Percentiles rank a stretch among this genome's conserved stretches.
phyloP scores from a whole-genome alignment of 73 alveolate species.

The Breviolum minutum region DNA sequence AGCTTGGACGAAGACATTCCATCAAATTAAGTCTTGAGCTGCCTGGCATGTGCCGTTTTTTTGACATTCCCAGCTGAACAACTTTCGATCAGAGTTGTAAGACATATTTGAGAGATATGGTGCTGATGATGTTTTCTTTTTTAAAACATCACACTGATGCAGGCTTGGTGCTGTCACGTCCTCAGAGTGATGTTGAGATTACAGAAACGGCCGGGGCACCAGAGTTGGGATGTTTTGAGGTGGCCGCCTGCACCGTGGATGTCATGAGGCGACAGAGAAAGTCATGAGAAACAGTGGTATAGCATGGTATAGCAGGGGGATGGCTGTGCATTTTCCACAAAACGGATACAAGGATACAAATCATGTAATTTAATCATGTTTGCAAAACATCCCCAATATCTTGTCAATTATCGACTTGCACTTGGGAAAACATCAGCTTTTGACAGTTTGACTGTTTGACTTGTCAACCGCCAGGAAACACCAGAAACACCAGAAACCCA shows the following conservation, averaged over 20 bases:
- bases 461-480: too few species aligned
- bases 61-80: too few species aligned
- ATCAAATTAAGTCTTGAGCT: too few species aligned
- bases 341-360: background rate
- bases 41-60: too few species aligned
- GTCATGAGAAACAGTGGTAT: too few species aligned
- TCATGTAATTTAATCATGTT: too few species aligned
- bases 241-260: constrained; percentile 48
- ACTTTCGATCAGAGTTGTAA: too few species aligned
- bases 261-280: constrained; percentile 1
- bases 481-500: too few species aligned
- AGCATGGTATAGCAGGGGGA: background rate
- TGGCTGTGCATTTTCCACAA: background rate
- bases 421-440: background rate
- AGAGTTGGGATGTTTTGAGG: background rate
- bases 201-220: background rate
- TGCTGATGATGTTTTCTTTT: background rate
- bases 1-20: too few species aligned
- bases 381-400: background rate
- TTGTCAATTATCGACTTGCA: background rate
- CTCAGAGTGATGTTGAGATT: background rate
- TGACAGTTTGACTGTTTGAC: background rate
- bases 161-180: constrained; percentile 59
- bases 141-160: background rate
- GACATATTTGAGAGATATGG: background rate